Base-by-base conservation (phyloP, 164 flowering plant species). In the Houttuynia cordata region DNA sequence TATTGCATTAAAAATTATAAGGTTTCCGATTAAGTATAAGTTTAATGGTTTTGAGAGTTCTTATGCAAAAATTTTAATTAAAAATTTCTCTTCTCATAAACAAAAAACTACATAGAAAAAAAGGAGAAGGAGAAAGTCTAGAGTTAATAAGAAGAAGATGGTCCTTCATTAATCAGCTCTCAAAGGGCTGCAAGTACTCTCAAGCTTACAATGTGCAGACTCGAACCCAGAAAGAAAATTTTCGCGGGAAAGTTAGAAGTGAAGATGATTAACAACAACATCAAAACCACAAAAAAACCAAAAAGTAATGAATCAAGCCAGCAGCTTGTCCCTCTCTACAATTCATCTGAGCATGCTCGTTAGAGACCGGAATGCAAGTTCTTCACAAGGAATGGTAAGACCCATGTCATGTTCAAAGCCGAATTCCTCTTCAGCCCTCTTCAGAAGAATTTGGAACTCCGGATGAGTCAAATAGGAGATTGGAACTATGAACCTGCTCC, bases 311-410 rank as follows among this genome's bases (percentile, higher is more conserved):
- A 45, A 8, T 10, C 17, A n/a, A n/a, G n/a, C n/a, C n/a, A n/a
- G n/a, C n/a, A n/a, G n/a, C n/a, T n/a, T n/a, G n/a, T n/a, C 7
- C 23, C 23, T 8, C 10, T 17, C 42, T 7, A 6, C 45, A 51
- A 15, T 45, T 74, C 75, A 81, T 71, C 80, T 55, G 64, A 82
- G 69, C 77, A 72, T 74, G 21, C 86, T 80, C 2, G 86, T 82
- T 25, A 86, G 76, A 39, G 90, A 75, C 13, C 74, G 70, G 57
- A 86, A 84, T 58, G 76, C 81, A 9, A 72, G 76, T 70, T 86
- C 94, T 66, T 84, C 88, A 51, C 90, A 84, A n/a, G 94, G 94
- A 42, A 86, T 81, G 7, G 80, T 79, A 55, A 87, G 76, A 13
- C 94, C 94, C 86, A 80, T 81, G 23, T 83, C 64, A 17, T 67